These are phyloP conservation scores for Arctostaphylos glauca DNA, from an alignment of 148 eudicot genomes.

Conservation along the genomic window DNA sequence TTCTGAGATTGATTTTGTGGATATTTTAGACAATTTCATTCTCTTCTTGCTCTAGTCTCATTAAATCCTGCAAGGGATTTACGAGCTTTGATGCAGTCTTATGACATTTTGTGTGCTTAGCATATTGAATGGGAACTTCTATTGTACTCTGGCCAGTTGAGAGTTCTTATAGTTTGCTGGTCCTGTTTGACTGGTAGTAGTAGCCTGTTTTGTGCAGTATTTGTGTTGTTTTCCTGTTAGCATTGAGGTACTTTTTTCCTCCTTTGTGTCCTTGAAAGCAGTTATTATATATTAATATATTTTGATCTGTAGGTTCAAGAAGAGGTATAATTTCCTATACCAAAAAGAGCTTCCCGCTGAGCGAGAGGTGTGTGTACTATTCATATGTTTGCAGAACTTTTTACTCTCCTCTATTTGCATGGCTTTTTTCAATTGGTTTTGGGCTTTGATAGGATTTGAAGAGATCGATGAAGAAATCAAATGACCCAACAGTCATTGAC, in stretches of 20 bases:
- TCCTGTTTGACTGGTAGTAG: not conserved
- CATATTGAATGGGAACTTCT: not conserved
- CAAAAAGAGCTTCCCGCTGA: slow-evolving; percentile 74
- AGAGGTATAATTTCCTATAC: slow-evolving; percentile 71
- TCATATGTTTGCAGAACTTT: not conserved
- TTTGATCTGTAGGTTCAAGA: slow-evolving; percentile 73
- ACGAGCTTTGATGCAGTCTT: not conserved
- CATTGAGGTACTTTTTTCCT: not conserved
- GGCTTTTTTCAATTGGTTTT: slow-evolving; percentile 14
- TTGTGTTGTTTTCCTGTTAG: no score
- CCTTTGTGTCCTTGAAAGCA: slow-evolving; percentile 4
- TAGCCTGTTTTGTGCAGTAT: not conserved
- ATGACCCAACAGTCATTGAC: slow-evolving; percentile 44
- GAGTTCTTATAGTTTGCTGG: not conserved
- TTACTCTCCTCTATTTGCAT: not conserved
- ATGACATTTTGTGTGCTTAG: not conserved
- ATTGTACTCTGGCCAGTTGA: not conserved
- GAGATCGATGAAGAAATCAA: slow-evolving; percentile 59
- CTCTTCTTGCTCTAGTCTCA: no score
- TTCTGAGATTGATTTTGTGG: no score
- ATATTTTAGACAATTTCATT: no score
- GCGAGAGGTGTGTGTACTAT: slow-evolving; percentile 51
- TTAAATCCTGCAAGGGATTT: not conserved
- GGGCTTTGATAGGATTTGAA: slow-evolving; percentile 47
- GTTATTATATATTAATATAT: not conserved